These are phyloP conservation scores for Quillaja saponaria DNA, from an alignment of 306 rosid genomes.

Conservation along the genomic window DNA sequence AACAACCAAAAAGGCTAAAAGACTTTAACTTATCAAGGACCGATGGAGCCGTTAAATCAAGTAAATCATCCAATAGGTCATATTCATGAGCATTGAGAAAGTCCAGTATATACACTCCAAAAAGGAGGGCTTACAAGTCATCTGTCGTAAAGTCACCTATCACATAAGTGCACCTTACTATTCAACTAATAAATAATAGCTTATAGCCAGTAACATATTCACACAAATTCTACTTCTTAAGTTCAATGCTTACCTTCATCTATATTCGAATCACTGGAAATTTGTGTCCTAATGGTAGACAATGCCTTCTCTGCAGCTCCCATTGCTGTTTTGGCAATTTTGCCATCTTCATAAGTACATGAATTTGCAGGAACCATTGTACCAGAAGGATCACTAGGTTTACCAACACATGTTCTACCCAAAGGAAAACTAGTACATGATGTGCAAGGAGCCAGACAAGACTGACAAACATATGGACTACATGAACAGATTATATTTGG, in stretches of 20 bases:
- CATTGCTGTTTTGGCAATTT: conserved; percentile 57
- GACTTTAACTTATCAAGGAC: conserved; percentile 3
- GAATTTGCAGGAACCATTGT: conserved; percentile 38
- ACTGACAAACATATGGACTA: conserved; percentile 53
- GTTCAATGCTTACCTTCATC: conserved; percentile 54
- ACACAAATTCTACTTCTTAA: conserved; percentile 14
- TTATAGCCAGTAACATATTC: conserved; percentile 11
- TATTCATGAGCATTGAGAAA: not conserved
- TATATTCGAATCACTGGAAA: conserved; percentile 43
- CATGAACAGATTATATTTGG: conserved; percentile 49
- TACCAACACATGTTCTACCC: conserved; percentile 43
- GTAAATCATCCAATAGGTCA: conserved; percentile 10
- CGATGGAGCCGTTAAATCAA: conserved; percentile 11
- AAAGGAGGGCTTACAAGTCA: not conserved
- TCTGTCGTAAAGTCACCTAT: too few species aligned
- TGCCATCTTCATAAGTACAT: conserved; percentile 45
- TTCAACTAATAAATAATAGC: conserved; percentile 10
- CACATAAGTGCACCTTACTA: conserved; percentile 10
- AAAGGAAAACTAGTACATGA: conserved; percentile 42
- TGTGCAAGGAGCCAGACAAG: conserved; percentile 36
- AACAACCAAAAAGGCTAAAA: not conserved
- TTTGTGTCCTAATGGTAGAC: conserved; percentile 47
- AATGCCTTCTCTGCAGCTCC: conserved; percentile 77
- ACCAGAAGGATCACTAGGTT: conserved; percentile 39
- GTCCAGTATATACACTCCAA: not conserved